Evolutionary conservation across 768 basidiomycete species (phyloP), one percentile per base, ranked within the genome.

Genomic region (Boletus huronensis): DNA sequence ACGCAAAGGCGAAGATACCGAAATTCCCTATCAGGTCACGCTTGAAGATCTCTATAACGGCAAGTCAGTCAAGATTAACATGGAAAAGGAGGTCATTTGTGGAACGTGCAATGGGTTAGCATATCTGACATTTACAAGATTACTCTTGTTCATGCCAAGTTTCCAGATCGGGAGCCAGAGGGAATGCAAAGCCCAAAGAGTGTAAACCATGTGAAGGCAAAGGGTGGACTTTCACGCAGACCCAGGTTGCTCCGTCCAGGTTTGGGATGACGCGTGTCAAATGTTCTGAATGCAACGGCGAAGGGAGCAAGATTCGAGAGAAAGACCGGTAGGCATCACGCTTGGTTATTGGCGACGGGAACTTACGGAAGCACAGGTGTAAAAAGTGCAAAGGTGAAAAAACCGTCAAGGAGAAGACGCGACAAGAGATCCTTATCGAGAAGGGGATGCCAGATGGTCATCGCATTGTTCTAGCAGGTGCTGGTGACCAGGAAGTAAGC

Each of bases 11-110:
- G 78, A 88, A 61, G 85, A 94, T 67, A 82, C 86, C 21, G 75
- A 85, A 43, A 84, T 93, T 58, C 82, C 85, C 4, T 88, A 95
- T 68, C 80, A 90, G 38, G 90, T 96, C 50, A 87, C 90, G 5
- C 78, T 98, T 29, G 95, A 97, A 71, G 95, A 98, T 68, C 75
- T 95, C 21, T 98, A 93, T 72, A 90, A 88, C 53, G 96, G 95
- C 29, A 95, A 94, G 72, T 81, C 80, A 10, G 86, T 94, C 53
- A 90, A 86, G 67, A 84, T 98, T 76, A 90, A 84, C 62, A 82
- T 97, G 77, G 93, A 96, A 72, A 87, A 91, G 64, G 85, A 93
- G 66, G 74, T 87, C 9, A 73, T 90, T 2, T 98, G 96, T 70
- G 76, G 76, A 14, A 72, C 74, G 13, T 98, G 96, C 70, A 85